Percentiles rank a stretch among this genome's conserved stretches.
phyloP scores from a whole-genome alignment of 1,284 basidiomycete genomes.

The Sparassis latifolia region DNA sequence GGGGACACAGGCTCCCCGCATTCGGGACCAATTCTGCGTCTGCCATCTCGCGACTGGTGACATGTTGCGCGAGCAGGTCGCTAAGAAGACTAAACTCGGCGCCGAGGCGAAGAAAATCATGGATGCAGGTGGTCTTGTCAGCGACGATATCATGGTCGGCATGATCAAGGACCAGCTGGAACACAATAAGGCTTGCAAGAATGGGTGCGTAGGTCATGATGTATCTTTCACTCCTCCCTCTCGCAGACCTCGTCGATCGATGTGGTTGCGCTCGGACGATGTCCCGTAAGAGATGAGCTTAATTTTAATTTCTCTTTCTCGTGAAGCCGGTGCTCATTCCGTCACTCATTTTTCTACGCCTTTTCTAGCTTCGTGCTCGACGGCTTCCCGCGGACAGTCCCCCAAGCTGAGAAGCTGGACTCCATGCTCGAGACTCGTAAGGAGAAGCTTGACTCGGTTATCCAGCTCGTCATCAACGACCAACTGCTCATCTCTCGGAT shows the following conservation, averaged over 20 bases:
- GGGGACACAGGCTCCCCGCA: slow-evolving; percentile 95
- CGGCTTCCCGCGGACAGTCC: slow-evolving; percentile 96
- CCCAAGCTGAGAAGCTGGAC: slow-evolving; percentile 97
- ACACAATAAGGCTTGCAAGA: slow-evolving; percentile 88
- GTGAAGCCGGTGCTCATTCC: too few relatives aligned
- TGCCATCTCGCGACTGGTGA: slow-evolving; percentile 98
- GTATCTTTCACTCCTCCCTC: slow-evolving; percentile 4
- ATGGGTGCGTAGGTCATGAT: slow-evolving; percentile 64
- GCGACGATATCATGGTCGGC: slow-evolving; percentile 94
- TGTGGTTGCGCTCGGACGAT: neutral
- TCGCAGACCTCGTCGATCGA: neutral
- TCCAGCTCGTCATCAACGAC: slow-evolving; percentile 92
- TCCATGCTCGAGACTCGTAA: slow-evolving; percentile 78
- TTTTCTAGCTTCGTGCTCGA: slow-evolving; percentile 86
- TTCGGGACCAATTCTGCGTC: slow-evolving; percentile 89
- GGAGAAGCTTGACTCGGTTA: slow-evolving; percentile 87
- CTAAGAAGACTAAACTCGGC: slow-evolving; percentile 83
- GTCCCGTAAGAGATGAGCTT: slow-evolving; percentile 1
- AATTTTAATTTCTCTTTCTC: neutral
- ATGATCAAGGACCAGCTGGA: slow-evolving; percentile 98
- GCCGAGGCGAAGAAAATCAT: slow-evolving; percentile 96
- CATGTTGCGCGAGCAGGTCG: slow-evolving; percentile 95
- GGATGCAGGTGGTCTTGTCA: slow-evolving; percentile 91
- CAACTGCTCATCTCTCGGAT: slow-evolving; percentile 95
- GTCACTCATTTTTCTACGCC: neutral